Base-by-base conservation (phyloP, 2,329 filamentous ascomycete species). In the Alternaria burnsii region DNA sequence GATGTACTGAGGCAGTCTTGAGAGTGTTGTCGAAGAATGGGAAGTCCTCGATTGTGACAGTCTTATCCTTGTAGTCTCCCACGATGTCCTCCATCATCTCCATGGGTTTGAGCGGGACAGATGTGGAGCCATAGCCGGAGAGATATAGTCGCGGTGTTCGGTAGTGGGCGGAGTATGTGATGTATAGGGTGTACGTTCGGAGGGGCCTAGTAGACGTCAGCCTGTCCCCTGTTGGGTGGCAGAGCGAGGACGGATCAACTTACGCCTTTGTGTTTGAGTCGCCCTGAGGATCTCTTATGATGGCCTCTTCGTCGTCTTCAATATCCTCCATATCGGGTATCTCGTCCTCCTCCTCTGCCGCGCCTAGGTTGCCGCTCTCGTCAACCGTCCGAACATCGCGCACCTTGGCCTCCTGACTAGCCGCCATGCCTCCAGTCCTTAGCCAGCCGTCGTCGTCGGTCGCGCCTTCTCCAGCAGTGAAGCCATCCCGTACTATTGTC, bases 301-400 rank as follows among this genome's bases (percentile, higher is more conserved):
- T 98, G 44, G 95, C 95, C 80, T 98, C 94, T 63, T 96, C 94
- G 61, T 91, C 89, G 67, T 98, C 91, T 63, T 93, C 94, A 58
- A 98, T 94, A 65, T 98, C 95, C 76, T 98, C 95, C 93, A 98
- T 98, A 76, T 98, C 94, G 0, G 94, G 94, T 63, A 98, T 97
- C 72, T 97, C 94, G 44, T 92, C 53, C 90, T 78, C 76, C 52
- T 89, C 89, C 55, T 89, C 89, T 58, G 87, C 84, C 59, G 94
- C 92, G 14, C 91, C 93, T 44, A 97, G 84, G 73, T 95, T 94
- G 26, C 94, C 94, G 24, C 91, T 89, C 72, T 97, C 93, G 74
- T 97, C 94, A 24, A 97, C 89, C 0, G 94, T 96, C 70, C 92
- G 85, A 42, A 97, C 93, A 78, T 97, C 93, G 70, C 87, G 85